Evolutionary conservation across 371 early-diverging fungal species (phyloP), one percentile per base, ranked within the genome.

Genomic region (Phascolomyces articulosus): DNA sequence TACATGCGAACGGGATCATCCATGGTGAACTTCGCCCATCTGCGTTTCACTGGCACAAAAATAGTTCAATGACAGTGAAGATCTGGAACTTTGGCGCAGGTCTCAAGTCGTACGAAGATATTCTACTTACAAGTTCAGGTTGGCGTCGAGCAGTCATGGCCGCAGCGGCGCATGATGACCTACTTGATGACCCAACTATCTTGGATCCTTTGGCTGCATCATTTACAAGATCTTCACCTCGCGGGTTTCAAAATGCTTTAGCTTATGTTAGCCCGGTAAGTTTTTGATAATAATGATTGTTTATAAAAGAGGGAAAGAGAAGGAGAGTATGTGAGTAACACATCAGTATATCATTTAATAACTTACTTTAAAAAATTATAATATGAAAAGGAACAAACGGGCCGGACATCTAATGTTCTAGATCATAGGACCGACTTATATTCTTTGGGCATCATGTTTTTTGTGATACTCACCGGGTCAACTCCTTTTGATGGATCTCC

Each of bases 371-470:
- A 31, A 31, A 6, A 31, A 31, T 6, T 31, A 6, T 31, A 6
- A 6, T 48, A 20, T 23, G 23, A 51, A 51, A 54, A 71, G 71
- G 85, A 86, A 62, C 87, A 86, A 65, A 86, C 86, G 16, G 86
- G 86, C 23, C 71, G 86, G 65, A 85, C 86, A 21, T 78, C 80
- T 40, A 80, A 83, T 44, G 78, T 77, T 62, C 65, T 83, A 55
- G 86, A 86, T 60, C 83, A 86, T 62, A 67, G 86, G 26, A 78
- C 86, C 0, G 86, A 86, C 61, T 69, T 86, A 2, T 86, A 86
- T 64, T 85, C 80, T 9, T 60, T 86, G 1, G 86, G 86, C 0
- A 79, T 80, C 53, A 79, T 83, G 48, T 74, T 86, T 40, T 86
- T 83, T 68, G 70, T 79, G 16, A 58, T 84, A 51, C 48, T 86